phyloP scores from a whole-genome alignment of 768 basidiomycete species.

The Leccinum aurantiacum region DNA sequence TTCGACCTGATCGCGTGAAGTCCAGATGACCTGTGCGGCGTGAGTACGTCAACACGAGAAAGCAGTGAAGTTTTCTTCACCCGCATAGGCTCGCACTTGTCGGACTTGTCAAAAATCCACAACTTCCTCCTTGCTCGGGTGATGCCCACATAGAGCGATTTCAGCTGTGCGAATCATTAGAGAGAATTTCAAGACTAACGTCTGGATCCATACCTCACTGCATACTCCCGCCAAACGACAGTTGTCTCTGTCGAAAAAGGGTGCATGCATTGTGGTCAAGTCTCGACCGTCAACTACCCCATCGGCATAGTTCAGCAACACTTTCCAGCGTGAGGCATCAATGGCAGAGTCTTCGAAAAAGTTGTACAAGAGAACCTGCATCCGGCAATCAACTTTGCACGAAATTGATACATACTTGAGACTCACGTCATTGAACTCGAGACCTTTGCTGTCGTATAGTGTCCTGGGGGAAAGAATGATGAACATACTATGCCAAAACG shows the following conservation, averaged over 20 bases:
- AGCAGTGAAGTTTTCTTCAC: conserved; percentile 29
- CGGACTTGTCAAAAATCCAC: conserved; percentile 67
- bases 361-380: conserved; percentile 69
- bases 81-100: conserved; percentile 55
- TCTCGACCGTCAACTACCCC: conserved; percentile 17
- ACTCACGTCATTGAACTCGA: conserved; percentile 26
- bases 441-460: conserved; percentile 34
- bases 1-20: conserved; percentile 42
- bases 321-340: conserved; percentile 55
- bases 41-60: conserved; percentile 5
- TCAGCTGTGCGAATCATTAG: conserved; percentile 44
- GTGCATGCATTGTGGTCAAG: conserved; percentile 31
- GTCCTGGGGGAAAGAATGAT: conserved; percentile 21
- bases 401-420: neutral
- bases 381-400: neutral
- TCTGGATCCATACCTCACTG: conserved; percentile 44
- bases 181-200: neutral
- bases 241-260: conserved; percentile 45
- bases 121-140: conserved; percentile 68
- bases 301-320: conserved; percentile 47
- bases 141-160: conserved; percentile 68
- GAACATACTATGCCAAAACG: neutral
- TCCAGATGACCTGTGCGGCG: conserved; percentile 50
- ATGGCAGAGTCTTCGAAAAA: conserved; percentile 68
- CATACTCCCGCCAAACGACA: conserved; percentile 55